phyloP scores from a whole-genome alignment of 2,329 filamentous ascomycete genomes.

The Alternaria alternata region DNA sequence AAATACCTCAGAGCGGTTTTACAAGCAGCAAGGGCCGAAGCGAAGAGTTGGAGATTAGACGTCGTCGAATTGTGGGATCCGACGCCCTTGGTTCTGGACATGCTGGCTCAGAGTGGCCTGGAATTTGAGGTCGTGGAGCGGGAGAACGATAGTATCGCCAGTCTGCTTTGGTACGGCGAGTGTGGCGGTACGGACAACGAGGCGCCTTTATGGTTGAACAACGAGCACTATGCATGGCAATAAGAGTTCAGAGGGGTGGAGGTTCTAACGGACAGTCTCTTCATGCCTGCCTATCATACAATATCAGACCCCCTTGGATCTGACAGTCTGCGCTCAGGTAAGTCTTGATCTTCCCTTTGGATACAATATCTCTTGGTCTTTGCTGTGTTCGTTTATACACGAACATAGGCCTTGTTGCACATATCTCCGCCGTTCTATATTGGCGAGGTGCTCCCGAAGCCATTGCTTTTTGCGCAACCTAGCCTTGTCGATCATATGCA shows the following conservation, averaged over 20 bases:
- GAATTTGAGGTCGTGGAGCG: not conserved
- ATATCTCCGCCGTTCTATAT: not conserved
- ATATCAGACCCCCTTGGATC: rapidly evolving
- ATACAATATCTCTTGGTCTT: too few species aligned
- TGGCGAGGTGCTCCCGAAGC: too few species aligned
- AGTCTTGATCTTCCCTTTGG: rapidly evolving
- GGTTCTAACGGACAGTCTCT: not conserved
- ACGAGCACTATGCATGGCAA: slow-evolving; percentile 46
- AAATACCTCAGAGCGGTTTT: slow-evolving; percentile 62
- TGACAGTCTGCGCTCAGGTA: too few species aligned
- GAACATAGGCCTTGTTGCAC: not conserved
- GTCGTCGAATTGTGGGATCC: slow-evolving; percentile 85
- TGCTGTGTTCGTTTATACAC: not conserved
- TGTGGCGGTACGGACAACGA: slow-evolving; percentile 13
- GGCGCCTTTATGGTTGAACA: slow-evolving; percentile 39
- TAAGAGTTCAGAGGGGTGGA: slow-evolving; percentile 7
- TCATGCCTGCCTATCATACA: rapidly evolving
- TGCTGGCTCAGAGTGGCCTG: slow-evolving; percentile 1
- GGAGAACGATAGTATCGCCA: not conserved
- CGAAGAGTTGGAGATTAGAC: slow-evolving; percentile 70
- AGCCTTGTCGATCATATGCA: too few species aligned
- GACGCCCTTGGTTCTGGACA: slow-evolving; percentile 52
- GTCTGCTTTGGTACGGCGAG: slow-evolving; percentile 6
- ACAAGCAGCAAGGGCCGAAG: slow-evolving; percentile 70
- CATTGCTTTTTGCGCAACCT: too few species aligned